Percentiles rank a stretch among this genome's conserved stretches.
Conservation (phyloP, 148 eudicot genomes). For the Simmondsia chinensis region DNA sequence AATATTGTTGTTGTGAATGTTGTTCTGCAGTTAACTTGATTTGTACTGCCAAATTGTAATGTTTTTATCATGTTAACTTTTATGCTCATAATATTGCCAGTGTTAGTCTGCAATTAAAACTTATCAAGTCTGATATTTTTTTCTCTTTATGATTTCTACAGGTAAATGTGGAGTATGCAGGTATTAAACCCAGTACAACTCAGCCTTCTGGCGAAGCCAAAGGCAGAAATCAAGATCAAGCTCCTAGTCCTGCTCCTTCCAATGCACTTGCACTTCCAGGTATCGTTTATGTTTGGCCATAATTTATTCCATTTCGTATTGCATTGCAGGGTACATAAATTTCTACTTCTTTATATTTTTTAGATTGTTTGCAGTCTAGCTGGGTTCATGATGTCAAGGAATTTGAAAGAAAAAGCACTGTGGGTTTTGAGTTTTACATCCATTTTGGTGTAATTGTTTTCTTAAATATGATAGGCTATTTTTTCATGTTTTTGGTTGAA, state of each 20-base stretch:
- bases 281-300: no score
- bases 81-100: neutral
- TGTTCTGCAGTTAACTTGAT: slow-evolving; percentile 1
- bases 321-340: no score
- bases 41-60: neutral
- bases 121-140: slow-evolving; percentile 9
- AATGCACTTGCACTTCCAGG: slow-evolving; percentile 78
- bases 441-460: no score
- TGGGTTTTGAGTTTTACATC: no score
- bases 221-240: slow-evolving; percentile 18
- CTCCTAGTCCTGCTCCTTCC: slow-evolving; percentile 33
- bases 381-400: no score
- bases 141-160: no score
- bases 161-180: slow-evolving; percentile 63
- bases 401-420: no score
- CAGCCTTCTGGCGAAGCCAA: slow-evolving; percentile 29
- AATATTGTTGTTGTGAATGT: neutral
- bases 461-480: no score
- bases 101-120: neutral
- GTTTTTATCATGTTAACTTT: neutral
- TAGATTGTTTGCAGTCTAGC: no score
- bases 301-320: no score
- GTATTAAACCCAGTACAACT: slow-evolving; percentile 27
- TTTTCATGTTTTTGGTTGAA: no score
- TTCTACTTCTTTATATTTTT: neutral